Evolutionary conservation across 2,329 filamentous ascomycete genomes (phyloP).

Genomic region (Stachybotrys echinatus): DNA sequence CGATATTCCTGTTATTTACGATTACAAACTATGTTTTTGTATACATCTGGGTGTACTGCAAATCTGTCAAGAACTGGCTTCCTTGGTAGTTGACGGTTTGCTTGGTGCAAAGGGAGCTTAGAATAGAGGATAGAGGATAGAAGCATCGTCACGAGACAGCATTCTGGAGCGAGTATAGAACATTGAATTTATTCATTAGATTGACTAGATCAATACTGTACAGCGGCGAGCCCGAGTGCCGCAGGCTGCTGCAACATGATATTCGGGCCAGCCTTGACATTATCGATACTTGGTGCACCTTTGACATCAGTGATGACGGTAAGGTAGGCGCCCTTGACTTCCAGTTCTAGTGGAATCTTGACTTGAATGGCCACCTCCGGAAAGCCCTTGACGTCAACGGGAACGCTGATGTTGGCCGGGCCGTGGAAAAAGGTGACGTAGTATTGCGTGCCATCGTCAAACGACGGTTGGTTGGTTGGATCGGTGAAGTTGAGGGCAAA

Average conservation of each 20-base stretch:
- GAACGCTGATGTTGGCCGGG: background rate
- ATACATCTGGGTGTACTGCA: constrained; percentile 5
- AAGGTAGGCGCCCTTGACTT: background rate
- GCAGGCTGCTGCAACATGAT: background rate
- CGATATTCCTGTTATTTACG: constrained; percentile 2
- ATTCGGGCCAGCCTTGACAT: background rate
- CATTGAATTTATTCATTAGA: too few species aligned
- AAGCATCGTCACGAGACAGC: too few species aligned
- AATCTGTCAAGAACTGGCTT: constrained; percentile 8
- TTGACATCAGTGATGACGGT: background rate
- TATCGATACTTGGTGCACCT: background rate
- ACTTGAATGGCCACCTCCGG: background rate
- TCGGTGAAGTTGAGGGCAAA: background rate
- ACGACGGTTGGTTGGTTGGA: background rate
- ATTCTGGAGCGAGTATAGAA: too few species aligned
- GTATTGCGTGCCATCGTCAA: background rate
- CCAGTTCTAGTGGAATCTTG: background rate
- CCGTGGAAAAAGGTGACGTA: constrained; percentile 1
- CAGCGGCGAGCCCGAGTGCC: background rate
- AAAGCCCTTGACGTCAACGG: background rate
- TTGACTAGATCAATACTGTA: too few species aligned
- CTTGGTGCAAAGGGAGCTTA: too few species aligned
- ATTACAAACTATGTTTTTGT: constrained; percentile 5
- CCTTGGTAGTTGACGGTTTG: constrained; percentile 4
- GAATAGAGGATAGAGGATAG: too few species aligned